Percentiles rank a stretch among this genome's conserved stretches.
Evolutionary conservation across 2,329 filamentous ascomycete species (phyloP).

Genomic region (Zalaria obscura): DNA sequence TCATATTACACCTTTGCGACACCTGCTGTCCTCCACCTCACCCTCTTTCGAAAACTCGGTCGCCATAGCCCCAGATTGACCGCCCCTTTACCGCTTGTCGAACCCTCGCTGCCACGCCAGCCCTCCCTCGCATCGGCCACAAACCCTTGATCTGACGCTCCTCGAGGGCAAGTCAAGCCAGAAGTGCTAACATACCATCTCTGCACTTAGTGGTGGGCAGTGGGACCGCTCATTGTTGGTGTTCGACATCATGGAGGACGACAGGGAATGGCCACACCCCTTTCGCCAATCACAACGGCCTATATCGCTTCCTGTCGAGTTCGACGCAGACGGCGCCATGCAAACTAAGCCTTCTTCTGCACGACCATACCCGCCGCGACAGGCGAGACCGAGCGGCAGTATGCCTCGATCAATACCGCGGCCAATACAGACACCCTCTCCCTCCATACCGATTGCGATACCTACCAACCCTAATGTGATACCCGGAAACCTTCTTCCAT

Average conservation of each 20-base stretch:
- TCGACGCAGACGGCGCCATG: conserved; percentile 4
- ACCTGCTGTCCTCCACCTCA: no score
- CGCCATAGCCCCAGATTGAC: no score
- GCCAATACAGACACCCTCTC: conserved; percentile 3
- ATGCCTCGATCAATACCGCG: conserved; percentile 1
- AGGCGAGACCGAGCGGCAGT: neutral
- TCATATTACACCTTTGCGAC: no score
- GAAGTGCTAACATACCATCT: no score
- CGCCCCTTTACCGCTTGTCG: no score
- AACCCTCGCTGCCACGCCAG: no score
- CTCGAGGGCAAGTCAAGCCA: no score
- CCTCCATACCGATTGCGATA: conserved; percentile 30
- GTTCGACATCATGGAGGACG: conserved; percentile 5
- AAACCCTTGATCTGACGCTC: no score
- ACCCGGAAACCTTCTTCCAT: conserved; percentile 47
- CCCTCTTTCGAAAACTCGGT: no score
- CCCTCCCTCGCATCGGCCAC: no score
- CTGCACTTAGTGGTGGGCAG: no score
- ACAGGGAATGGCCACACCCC: conserved; percentile 6
- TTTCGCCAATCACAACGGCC: conserved; percentile 7
- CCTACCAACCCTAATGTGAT: conserved; percentile 32
- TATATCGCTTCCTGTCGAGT: conserved; percentile 6
- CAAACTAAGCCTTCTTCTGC: conserved; percentile 1
- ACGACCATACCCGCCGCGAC: conserved; percentile 1
- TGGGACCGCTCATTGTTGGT: no score